These are phyloP conservation scores for Trichoderma sp. DNA, from an alignment of 2,329 filamentous ascomycete species.

Conservation along the genomic window DNA sequence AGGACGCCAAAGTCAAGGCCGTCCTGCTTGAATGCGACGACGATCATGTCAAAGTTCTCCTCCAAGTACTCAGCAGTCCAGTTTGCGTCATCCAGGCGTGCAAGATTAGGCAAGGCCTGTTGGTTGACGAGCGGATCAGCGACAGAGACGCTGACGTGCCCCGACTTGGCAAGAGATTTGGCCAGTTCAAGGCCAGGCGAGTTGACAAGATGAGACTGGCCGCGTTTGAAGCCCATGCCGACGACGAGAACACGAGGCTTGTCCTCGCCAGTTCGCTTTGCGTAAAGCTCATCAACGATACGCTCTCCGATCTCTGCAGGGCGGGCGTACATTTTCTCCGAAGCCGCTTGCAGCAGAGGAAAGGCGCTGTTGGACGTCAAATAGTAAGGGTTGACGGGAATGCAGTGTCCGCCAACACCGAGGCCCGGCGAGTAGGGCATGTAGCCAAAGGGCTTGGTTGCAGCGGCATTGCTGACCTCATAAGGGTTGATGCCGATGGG, in stretches of 20 bases:
- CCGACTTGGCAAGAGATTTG: conserved; percentile 42
- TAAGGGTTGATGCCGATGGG: conserved; percentile 52
- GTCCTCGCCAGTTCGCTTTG: conserved; percentile 5
- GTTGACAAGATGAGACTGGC: conserved; percentile 52
- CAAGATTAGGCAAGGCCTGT: conserved; percentile 46
- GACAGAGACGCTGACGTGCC: conserved; percentile 49
- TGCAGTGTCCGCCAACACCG: conserved; percentile 60
- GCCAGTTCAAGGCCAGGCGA: conserved; percentile 52
- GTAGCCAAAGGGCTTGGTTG: conserved; percentile 59
- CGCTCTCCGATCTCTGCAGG: conserved; percentile 47
- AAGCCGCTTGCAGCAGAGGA: conserved; percentile 51
- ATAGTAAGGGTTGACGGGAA: conserved; percentile 60
- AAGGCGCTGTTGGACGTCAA: conserved; percentile 53
- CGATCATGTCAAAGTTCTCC: conserved; percentile 47
- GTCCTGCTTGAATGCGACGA: conserved; percentile 49
- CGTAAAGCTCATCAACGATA: conserved; percentile 40
- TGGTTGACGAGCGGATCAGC: conserved; percentile 51
- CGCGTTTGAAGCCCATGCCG: conserved; percentile 56
- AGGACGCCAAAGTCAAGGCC: conserved; percentile 48
- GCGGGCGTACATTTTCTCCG: conserved; percentile 49
- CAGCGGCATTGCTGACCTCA: conserved; percentile 54
- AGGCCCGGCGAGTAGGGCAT: conserved; percentile 51
- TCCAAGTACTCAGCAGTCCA: conserved; percentile 47
- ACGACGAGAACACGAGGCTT: conserved; percentile 48
- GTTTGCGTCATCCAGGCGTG: conserved; percentile 42